Percentiles rank a stretch among this genome's conserved stretches.
phyloP scores from a whole-genome alignment of 2,329 filamentous ascomycete species.

The Corinectria fuckeliana region DNA sequence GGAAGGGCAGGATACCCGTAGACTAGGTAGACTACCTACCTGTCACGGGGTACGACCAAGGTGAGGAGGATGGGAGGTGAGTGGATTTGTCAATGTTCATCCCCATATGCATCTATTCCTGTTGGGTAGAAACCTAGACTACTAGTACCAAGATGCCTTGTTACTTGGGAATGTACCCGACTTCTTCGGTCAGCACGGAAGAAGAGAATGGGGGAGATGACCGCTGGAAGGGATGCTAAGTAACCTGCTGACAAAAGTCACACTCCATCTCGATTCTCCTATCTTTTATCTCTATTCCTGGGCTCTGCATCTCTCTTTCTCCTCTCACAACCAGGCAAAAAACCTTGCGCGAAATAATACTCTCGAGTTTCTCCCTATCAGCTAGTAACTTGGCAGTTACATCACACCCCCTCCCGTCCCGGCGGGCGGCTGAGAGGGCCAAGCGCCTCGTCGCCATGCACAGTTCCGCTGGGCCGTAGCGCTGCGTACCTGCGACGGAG shows the following conservation, averaged over 20 bases:
- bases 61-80: too few relatives aligned
- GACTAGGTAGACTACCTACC: background rate
- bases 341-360: background rate
- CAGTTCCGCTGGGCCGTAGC: constrained; percentile 39
- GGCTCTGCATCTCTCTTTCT: background rate
- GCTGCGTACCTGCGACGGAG: constrained; percentile 18
- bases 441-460: constrained; percentile 19
- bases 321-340: background rate
- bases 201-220: background rate
- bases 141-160: background rate
- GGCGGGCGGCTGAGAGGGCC: constrained; percentile 19
- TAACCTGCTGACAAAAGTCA: background rate
- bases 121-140: constrained; percentile 8
- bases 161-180: background rate
- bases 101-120: constrained; percentile 17
- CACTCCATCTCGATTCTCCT: background rate
- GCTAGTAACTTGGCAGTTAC: background rate
- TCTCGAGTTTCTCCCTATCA: background rate
- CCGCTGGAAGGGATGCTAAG: background rate
- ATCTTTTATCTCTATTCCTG: background rate
- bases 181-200: background rate
- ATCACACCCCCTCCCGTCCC: constrained; percentile 4
- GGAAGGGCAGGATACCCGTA: background rate
- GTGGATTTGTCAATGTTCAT: constrained; percentile 4
- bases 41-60: background rate